phyloP scores from a whole-genome alignment of 768 basidiomycete genomes.

The Suillus subaureus region DNA sequence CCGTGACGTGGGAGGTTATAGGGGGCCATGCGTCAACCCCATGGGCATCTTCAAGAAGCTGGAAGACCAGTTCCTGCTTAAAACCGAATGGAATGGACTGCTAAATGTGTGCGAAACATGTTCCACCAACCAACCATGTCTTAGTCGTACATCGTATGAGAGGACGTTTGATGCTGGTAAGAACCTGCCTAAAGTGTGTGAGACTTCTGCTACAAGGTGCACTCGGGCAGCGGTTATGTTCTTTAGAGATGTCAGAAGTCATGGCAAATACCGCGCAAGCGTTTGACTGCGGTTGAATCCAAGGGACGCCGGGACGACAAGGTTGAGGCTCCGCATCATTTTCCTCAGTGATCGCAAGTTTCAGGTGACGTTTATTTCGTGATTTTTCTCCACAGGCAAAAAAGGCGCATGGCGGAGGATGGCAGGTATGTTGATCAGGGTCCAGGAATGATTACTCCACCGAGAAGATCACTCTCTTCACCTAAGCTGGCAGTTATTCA shows the following conservation, averaged over 20 bases:
- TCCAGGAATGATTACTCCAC: neutral
- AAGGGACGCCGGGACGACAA: neutral
- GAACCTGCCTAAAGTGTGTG: too few relatives aligned
- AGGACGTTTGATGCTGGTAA: neutral
- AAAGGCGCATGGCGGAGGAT: neutral
- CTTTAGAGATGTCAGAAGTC: neutral
- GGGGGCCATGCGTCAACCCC: neutral
- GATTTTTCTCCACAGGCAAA: slow-evolving; percentile 8
- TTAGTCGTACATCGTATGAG: neutral
- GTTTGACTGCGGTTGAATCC: slow-evolving; percentile 1
- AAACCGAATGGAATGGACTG: neutral
- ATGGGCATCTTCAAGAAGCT: neutral
- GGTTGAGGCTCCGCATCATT: slow-evolving; percentile 2
- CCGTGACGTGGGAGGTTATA: slow-evolving; percentile 3
- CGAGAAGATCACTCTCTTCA: neutral
- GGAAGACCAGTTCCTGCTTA: neutral
- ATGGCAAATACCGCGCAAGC: neutral
- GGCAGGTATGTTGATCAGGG: neutral
- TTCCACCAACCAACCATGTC: neutral
- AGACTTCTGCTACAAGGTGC: neutral
- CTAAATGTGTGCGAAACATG: neutral
- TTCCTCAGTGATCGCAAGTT: neutral
- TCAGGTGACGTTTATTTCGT: neutral
- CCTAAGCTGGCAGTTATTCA: neutral
- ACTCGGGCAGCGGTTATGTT: neutral